Evolutionary conservation across 345 rosid species (phyloP).

Genomic region (Turritis glabra): DNA sequence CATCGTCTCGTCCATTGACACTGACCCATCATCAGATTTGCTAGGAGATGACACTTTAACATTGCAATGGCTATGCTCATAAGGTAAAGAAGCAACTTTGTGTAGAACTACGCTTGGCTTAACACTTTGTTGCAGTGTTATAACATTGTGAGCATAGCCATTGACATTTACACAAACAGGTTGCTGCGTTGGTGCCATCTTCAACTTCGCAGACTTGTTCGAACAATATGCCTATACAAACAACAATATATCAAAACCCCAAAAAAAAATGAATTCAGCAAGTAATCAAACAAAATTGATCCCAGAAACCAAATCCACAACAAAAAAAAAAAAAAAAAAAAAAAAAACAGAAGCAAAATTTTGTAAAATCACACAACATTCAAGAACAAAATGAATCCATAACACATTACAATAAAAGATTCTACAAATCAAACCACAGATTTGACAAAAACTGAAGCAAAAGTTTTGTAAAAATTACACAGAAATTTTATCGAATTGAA

Average conservation of each 20-base stretch:
- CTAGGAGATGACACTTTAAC: conserved; percentile 53
- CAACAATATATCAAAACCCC: neutral
- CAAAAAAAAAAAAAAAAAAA: no score
- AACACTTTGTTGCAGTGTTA: conserved; percentile 32
- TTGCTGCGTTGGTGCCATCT: conserved; percentile 42
- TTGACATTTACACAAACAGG: conserved; percentile 34
- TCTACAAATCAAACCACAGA: neutral
- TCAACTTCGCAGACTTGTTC: conserved; percentile 56
- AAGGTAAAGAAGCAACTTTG: conserved; percentile 41
- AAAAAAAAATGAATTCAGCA: neutral
- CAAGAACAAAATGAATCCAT: no score
- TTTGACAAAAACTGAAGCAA: neutral
- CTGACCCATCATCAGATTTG: conserved; percentile 58
- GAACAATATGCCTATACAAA: conserved; percentile 52
- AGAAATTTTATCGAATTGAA: neutral
- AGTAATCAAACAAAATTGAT: neutral
- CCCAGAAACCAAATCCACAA: neutral
- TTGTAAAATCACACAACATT: no score
- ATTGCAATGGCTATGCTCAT: conserved; percentile 1
- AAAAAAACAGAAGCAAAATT: neutral
- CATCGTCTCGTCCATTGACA: conserved; percentile 77
- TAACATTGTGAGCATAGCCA: no score
- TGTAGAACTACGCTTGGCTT: neutral
- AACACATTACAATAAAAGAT: neutral
- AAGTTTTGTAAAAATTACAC: neutral